These are phyloP conservation scores for Pseudogymnoascus sp. DNA, from an alignment of 2,329 filamentous ascomycete species.

Conservation along the genomic window DNA sequence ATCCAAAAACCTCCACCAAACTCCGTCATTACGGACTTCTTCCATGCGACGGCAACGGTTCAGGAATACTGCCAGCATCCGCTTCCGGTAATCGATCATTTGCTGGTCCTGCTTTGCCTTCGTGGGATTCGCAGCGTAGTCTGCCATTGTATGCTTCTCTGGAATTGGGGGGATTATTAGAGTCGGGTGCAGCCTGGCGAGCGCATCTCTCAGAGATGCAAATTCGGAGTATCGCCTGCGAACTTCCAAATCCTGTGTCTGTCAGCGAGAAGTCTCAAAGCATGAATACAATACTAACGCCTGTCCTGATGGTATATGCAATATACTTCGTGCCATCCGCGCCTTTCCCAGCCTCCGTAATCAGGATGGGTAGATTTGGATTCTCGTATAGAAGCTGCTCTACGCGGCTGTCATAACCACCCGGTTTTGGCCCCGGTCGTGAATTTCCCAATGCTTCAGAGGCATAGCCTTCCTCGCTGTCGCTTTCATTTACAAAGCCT, in stretches of 20 bases:
- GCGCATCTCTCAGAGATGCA: slow-evolving; percentile 76
- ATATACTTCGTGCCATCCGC: slow-evolving; percentile 88
- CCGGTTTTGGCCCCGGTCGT: slow-evolving; percentile 61
- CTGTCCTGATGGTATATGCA: slow-evolving; percentile 93
- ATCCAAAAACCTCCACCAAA: slow-evolving; percentile 96
- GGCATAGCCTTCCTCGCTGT: slow-evolving; percentile 43
- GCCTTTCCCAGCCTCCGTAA: slow-evolving; percentile 94
- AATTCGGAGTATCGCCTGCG: slow-evolving; percentile 95
- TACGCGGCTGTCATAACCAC: slow-evolving; percentile 88
- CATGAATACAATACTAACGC: slow-evolving; percentile 45
- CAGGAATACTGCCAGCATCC: slow-evolving; percentile 92
- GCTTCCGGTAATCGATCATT: slow-evolving; percentile 92
- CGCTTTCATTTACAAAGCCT: slow-evolving; percentile 27
- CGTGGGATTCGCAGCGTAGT: slow-evolving; percentile 95
- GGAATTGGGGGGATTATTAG: slow-evolving; percentile 94
- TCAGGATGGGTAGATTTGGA: slow-evolving; percentile 79
- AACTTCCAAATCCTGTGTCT: slow-evolving; percentile 77
- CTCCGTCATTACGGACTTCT: slow-evolving; percentile 81
- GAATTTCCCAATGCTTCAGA: slow-evolving; percentile 35
- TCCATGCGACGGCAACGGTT: slow-evolving; percentile 93
- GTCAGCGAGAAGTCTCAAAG: slow-evolving; percentile 16
- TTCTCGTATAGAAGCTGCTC: slow-evolving; percentile 97
- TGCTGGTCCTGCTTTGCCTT: slow-evolving; percentile 96
- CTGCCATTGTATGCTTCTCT: slow-evolving; percentile 97
- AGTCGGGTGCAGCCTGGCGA: slow-evolving; percentile 88